Evolutionary conservation across 805 yeast genomes (phyloP), one percentile per base, ranked within the genome.

Genomic region (Spathaspora girioi): DNA sequence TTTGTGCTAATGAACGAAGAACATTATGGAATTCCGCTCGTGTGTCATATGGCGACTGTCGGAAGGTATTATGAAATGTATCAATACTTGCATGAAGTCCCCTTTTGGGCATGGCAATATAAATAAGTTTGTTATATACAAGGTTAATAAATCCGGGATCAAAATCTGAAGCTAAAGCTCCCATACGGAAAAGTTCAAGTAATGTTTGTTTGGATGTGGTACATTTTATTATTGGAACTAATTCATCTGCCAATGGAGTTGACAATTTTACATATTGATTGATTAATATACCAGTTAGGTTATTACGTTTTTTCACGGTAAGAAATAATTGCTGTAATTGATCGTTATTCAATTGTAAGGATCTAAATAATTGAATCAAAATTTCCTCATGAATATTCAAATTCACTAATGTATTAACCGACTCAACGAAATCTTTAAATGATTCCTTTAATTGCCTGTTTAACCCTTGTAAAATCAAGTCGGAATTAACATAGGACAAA

Each of bases 1-100:
- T 52, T 53, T 69, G 75, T 2, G 66, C 67, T 19, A 68, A 44
- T 8, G 69, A 62, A 43, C 70, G 54, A 3, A 71, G 42, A 9
- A 61, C 47, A 47, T 62, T 62, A 51, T 60, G 68, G 44, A 69
- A 62, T 18, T 18, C 44, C 3, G 44, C 44, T 18, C 44, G 44
- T 19, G 15, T 7, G 7, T 11, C 14, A 19, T 19, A 23, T 18
- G 44, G 3, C 3, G 27, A 20, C 17, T 42, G 3, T 14, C 4
- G 18, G 14, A 35, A n/a, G 8, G 3, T 35, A 35, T 35, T 14
- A 7, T 35, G 40, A 35, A 35, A 35, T n/a, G 15, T 35, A 9
- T 35, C 35, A 31, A 31, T 11, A 31, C n/a, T 31, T 15, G 18
- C 3, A 35, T 35, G 4, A 3, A n/a, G 35, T 29, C 32, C 9